These are phyloP conservation scores for Alternaria sp. DNA, from an alignment of 2,329 filamentous ascomycete genomes.

Conservation along the genomic window DNA sequence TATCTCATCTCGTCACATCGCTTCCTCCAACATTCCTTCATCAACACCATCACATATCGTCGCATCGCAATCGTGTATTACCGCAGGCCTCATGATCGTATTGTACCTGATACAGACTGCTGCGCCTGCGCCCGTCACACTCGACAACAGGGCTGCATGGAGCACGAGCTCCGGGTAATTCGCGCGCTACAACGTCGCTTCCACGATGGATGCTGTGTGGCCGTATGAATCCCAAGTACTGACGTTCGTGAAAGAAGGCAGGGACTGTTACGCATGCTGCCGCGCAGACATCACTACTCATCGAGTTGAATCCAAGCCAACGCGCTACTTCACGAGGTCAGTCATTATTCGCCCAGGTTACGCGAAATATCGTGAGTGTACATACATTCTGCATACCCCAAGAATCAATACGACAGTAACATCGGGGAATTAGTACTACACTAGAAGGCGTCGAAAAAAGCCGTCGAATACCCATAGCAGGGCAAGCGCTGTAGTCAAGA, in stretches of 20 bases:
- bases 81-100: neutral
- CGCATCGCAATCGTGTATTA: neutral
- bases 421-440: neutral
- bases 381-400: neutral
- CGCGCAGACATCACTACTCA: neutral
- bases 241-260: neutral
- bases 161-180: slow-evolving; percentile 10
- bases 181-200: slow-evolving; percentile 5
- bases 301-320: neutral
- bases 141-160: slow-evolving; percentile 4
- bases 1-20: slow-evolving; percentile 1
- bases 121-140: slow-evolving; percentile 6
- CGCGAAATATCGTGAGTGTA: neutral
- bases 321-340: neutral
- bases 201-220: neutral
- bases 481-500: neutral
- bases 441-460: neutral
- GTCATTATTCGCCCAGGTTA: neutral
- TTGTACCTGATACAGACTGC: neutral
- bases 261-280: neutral
- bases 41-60: neutral
- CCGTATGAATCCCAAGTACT: neutral
- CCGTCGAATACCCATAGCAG: neutral
- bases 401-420: neutral
- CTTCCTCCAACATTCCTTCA: neutral